A percentile compares a stretch with the other conserved stretches of the same genome.
Evolutionary conservation across 768 basidiomycete species (phyloP).

Genomic region (Termitomyces sp.): DNA sequence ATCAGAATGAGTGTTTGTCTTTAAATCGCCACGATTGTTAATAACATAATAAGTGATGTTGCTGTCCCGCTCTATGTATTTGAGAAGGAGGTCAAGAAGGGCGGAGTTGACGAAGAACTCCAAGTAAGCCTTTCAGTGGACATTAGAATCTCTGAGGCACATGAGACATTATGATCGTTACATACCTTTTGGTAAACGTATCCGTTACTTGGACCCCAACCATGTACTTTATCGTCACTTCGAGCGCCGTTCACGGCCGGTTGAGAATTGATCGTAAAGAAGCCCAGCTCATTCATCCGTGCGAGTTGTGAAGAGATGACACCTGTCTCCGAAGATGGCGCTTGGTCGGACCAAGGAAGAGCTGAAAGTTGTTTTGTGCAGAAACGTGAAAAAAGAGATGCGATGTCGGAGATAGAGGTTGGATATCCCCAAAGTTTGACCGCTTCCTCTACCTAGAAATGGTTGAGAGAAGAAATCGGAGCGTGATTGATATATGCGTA

Average conservation of each 20-base stretch:
- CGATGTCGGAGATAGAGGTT: constrained; percentile 54
- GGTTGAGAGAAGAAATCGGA: constrained; percentile 5
- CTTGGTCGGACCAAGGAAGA: constrained; percentile 93
- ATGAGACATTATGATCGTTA: background rate
- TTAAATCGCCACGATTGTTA: constrained; percentile 90
- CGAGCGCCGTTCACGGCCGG: constrained; percentile 88
- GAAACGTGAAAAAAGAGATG: constrained; percentile 77
- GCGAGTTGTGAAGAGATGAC: constrained; percentile 76
- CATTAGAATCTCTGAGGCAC: background rate
- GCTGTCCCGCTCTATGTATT: constrained; percentile 79
- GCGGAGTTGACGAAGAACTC: constrained; percentile 88
- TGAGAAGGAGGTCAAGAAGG: constrained; percentile 65
- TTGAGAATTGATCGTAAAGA: constrained; percentile 96
- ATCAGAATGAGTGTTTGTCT: constrained; percentile 91
- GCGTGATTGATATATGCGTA: constrained; percentile 20
- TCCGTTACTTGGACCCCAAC: constrained; percentile 93
- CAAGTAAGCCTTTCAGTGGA: constrained; percentile 69
- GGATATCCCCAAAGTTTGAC: constrained; percentile 87
- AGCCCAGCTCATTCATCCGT: constrained; percentile 85
- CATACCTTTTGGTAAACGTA: constrained; percentile 92
- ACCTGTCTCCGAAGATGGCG: constrained; percentile 77
- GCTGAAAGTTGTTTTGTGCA: constrained; percentile 67
- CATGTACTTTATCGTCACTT: constrained; percentile 81
- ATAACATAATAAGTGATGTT: constrained; percentile 96
- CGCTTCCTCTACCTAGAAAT: constrained; percentile 74